Conservation (phyloP, 2,329 filamentous ascomycete species). For the Trichophyton rubrum region DNA sequence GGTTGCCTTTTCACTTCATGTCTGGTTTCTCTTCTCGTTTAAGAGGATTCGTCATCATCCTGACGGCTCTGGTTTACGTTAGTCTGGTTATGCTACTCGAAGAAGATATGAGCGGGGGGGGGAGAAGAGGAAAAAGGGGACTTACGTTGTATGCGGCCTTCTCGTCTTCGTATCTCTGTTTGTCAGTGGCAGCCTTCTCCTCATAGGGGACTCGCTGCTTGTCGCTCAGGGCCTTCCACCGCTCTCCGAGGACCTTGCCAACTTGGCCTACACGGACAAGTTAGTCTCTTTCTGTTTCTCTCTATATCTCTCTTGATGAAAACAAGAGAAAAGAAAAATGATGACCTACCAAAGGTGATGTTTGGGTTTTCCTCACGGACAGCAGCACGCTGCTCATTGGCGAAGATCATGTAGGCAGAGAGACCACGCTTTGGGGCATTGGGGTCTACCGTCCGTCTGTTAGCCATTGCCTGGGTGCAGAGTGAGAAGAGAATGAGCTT, state of each 20-base stretch:
- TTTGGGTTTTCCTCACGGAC: slow-evolving; percentile 97
- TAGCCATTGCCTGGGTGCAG: not conserved
- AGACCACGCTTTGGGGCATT: slow-evolving; percentile 99
- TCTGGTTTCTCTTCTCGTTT: not conserved
- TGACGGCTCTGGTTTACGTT: slow-evolving; percentile 6
- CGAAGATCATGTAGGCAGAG: slow-evolving; percentile 99
- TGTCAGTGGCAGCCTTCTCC: slow-evolving; percentile 90
- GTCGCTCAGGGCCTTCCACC: slow-evolving; percentile 93
- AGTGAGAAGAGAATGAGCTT: slow-evolving; percentile 16
- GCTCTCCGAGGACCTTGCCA: slow-evolving; percentile 94
- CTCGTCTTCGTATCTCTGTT: slow-evolving; percentile 98
- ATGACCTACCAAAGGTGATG: slow-evolving; percentile 72
- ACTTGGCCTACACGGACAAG: slow-evolving; percentile 58
- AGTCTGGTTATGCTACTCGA: not conserved
- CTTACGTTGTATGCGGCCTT: slow-evolving; percentile 87
- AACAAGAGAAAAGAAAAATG: not conserved
- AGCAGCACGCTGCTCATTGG: slow-evolving; percentile 97
- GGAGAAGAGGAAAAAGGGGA: slow-evolving; percentile 10
- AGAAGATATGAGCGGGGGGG: not conserved
- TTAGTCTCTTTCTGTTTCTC: not conserved
- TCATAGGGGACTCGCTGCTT: slow-evolving; percentile 91
- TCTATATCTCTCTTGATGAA: not conserved
- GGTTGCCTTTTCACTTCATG: not conserved
- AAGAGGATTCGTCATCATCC: slow-evolving; percentile 15
- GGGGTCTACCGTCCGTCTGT: slow-evolving; percentile 51